Percentiles rank a stretch among this genome's conserved stretches.
Evolutionary conservation across 75 land plant species (phyloP).

Genomic region (Adiantum capillusveneris): DNA sequence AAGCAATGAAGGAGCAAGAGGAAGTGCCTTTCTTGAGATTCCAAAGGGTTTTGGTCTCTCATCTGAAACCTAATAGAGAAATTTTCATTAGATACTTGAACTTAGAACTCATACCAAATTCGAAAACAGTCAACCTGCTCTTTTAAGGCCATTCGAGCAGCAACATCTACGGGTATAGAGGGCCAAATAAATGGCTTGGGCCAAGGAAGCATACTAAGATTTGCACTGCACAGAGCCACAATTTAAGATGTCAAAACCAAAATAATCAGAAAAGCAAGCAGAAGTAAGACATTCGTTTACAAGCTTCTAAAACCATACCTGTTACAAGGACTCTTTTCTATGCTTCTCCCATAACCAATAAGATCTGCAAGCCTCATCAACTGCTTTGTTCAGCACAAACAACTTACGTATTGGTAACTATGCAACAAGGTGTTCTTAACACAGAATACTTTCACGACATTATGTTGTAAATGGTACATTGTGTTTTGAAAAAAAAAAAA

Average conservation of each 20-base stretch:
- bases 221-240: conserved; percentile 48
- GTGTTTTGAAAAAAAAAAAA: too few relatives aligned
- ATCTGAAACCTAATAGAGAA: conserved; percentile 29
- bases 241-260: neutral
- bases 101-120: too few relatives aligned
- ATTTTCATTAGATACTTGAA: too few relatives aligned
- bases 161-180: conserved; percentile 64
- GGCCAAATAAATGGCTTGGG: conserved; percentile 96
- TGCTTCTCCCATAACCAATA: conserved; percentile 74
- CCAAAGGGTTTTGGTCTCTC: conserved; percentile 52
- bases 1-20: conserved; percentile 72
- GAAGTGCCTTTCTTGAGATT: conserved; percentile 53
- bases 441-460: too few relatives aligned
- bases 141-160: conserved; percentile 50
- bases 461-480: too few relatives aligned
- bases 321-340: conserved; percentile 88
- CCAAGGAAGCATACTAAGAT: conserved; percentile 95
- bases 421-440: too few relatives aligned
- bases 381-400: conserved; percentile 45
- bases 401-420: too few relatives aligned
- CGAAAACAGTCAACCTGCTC: conserved; percentile 55
- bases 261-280: neutral
- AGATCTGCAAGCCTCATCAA: conserved; percentile 89
- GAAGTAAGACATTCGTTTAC: neutral
- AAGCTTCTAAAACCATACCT: conserved; percentile 42